These are phyloP conservation scores for Cercospora sp. DNA, from an alignment of 2,329 filamentous ascomycete species.

Conservation along the genomic window DNA sequence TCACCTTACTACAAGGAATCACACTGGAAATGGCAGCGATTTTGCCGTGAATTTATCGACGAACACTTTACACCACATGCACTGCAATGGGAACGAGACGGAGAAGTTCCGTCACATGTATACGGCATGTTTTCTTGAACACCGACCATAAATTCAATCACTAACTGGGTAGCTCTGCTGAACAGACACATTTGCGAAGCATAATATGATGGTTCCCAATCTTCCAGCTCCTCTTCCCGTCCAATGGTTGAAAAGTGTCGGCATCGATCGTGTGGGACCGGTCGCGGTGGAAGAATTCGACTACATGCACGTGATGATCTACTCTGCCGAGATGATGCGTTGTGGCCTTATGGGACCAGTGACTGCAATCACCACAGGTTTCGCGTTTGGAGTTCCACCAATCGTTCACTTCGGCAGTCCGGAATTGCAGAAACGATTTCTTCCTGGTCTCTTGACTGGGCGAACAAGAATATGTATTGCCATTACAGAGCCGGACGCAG, in stretches of 20 bases:
- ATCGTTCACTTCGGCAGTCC: constrained; percentile 46
- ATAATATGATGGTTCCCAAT: constrained; percentile 70
- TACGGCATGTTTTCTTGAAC: background rate
- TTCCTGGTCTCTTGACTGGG: constrained; percentile 71
- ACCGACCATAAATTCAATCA: background rate
- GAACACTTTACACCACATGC: constrained; percentile 71
- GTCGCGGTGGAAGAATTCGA: constrained; percentile 79
- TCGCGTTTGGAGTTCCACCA: background rate
- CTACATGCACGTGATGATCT: constrained; percentile 79
- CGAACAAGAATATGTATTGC: constrained; percentile 85
- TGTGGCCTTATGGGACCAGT: constrained; percentile 77
- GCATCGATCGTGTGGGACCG: constrained; percentile 67
- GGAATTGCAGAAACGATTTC: constrained; percentile 58
- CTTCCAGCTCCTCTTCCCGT: constrained; percentile 79
- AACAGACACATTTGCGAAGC: constrained; percentile 63
- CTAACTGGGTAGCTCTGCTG: constrained; percentile 31
- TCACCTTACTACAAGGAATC: constrained; percentile 78
- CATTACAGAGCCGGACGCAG: constrained; percentile 84
- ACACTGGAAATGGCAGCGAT: constrained; percentile 66
- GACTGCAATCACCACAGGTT: constrained; percentile 66
- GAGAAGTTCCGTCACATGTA: background rate
- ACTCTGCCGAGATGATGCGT: constrained; percentile 69
- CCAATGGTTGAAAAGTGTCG: constrained; percentile 70
- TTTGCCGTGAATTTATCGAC: constrained; percentile 71
- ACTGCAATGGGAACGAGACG: constrained; percentile 65